Base-by-base conservation (phyloP, 2,329 filamentous ascomycete genomes). In the Orbilia brochopaga region DNA sequence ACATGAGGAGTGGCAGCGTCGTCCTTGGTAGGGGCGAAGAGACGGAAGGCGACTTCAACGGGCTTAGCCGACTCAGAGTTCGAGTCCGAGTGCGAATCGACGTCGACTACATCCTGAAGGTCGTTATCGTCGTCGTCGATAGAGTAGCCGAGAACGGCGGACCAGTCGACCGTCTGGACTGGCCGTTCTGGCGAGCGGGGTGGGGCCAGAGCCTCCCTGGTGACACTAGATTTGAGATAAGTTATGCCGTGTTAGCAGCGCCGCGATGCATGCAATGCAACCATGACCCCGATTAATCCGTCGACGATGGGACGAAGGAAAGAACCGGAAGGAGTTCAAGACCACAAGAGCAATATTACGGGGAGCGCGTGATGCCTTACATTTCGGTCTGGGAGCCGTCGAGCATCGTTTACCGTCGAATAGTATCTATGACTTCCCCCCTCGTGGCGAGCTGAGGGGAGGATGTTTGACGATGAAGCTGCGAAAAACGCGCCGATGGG, bases 301-400 rank as follows among this genome's bases (percentile, higher is more conserved):
- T 32, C 24, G n/a, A 23, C n/a, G 37, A 35, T 19, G 21, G 7
- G 27, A 13, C 19, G 27, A 55, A 37, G 53, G 35, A 44, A 27
- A n/a, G 0, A 50, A 21, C 23, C 23, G n/a, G n/a, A n/a, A n/a
- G n/a, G n/a, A n/a, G n/a, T n/a, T n/a, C n/a, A n/a, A n/a, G n/a
- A n/a, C n/a, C n/a, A n/a, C n/a, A n/a, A n/a, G n/a, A n/a, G n/a
- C n/a, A n/a, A n/a, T n/a, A n/a, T n/a, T n/a, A n/a, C 35, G 11
- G 24, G 19, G 44, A 61, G 56, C 60, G 67, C 60, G 67, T 65
- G 60, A 72, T 61, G 58, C 51, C 32, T 65, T 61, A 72, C 67
- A 72, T 61, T 55, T 72, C 55, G n/a, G 67, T 72, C 60, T 72
- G 60, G 24, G 23, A 55, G 59, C 48, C 44, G 42, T 72, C 67